phyloP scores from a whole-genome alignment of 768 basidiomycete species.

The Tulasnella sp. region DNA sequence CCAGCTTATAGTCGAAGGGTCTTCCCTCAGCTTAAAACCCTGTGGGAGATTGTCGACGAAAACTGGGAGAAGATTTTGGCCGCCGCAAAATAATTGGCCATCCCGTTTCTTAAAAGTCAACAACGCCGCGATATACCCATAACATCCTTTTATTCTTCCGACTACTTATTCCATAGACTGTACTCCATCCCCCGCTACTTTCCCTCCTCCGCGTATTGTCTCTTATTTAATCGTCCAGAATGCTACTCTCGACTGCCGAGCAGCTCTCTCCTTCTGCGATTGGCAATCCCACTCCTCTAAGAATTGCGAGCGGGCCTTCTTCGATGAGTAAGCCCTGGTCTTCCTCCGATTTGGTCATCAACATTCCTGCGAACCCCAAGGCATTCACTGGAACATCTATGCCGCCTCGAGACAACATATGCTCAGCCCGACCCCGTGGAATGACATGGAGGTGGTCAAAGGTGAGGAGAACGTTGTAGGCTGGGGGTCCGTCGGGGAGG shows the following conservation, averaged over 20 bases:
- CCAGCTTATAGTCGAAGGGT: not conserved
- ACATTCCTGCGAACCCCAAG: constrained; percentile 81
- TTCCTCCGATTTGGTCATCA: constrained; percentile 74
- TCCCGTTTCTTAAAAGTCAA: not conserved
- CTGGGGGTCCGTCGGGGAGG: constrained; percentile 45
- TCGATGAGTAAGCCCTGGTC: constrained; percentile 63
- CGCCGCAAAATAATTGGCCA: not conserved
- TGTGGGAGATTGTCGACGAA: constrained; percentile 1
- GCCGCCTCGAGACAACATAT: constrained; percentile 46
- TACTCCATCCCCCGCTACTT: not conserved
- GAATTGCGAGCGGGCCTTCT: constrained; percentile 54
- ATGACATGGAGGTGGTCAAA: constrained; percentile 78
- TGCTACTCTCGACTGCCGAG: constrained; percentile 6
- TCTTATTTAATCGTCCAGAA: not conserved
- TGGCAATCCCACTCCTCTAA: constrained; percentile 51
- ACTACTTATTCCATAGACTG: constrained; percentile 2
- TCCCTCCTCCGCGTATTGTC: not conserved
- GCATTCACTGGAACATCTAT: constrained; percentile 67
- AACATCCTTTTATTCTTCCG: constrained; percentile 1
- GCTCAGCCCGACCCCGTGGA: constrained; percentile 62
- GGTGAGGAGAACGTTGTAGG: constrained; percentile 79
- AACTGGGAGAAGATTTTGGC: constrained; percentile 1
- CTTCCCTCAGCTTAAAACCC: not conserved
- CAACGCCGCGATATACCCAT: not conserved
- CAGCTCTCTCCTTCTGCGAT: not conserved